Base-by-base conservation (phyloP, 345 rosid genomes). In the Lagerstroemia speciosa region DNA sequence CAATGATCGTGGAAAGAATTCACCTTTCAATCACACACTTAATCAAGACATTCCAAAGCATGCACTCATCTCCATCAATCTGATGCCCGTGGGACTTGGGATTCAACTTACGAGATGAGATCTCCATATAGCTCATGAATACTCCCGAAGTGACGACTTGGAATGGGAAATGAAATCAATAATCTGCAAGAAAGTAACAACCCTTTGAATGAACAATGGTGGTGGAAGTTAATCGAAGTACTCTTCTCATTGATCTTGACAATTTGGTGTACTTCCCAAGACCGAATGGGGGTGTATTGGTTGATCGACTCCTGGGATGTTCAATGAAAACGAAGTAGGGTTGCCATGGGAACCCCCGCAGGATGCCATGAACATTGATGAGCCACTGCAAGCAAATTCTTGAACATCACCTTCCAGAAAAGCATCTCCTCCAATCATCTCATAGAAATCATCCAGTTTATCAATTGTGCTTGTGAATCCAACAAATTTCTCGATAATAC, bases 341-440 rank as follows among this genome's bases (percentile, higher is more conserved):
- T n/a, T n/a, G n/a, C n/a, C n/a, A n/a, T n/a, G n/a, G n/a, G n/a
- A n/a, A n/a, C n/a, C n/a, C n/a, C n/a, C n/a, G n/a, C n/a, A n/a
- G n/a, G n/a, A n/a, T n/a, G n/a, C n/a, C n/a, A n/a, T n/a, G n/a
- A 27, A 8, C n/a, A 30, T 11, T 30, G 19, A 57, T 2, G 31
- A n/a, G 24, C n/a, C n/a, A n/a, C 65, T 57, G 30, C 36, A 2
- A 27, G 16, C 50, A 69, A 58, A 37, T 22, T 55, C 64, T 57
- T 57, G 65, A n/a, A 57, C 40, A 38, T 50, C 52, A 67, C 70
- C 70, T 67, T 37, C 62, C 46, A 52, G 70, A 60, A 67, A 40
- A 67, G 52, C 45, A 4, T 29, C 55, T n/a, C 60, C 55, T 32
- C 69, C 55, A 19, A 53, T 53, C 60, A 53, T 53, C 29, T 8